Base-by-base conservation (phyloP, 345 rosid species). In the Crucihimalaya himalaica region DNA sequence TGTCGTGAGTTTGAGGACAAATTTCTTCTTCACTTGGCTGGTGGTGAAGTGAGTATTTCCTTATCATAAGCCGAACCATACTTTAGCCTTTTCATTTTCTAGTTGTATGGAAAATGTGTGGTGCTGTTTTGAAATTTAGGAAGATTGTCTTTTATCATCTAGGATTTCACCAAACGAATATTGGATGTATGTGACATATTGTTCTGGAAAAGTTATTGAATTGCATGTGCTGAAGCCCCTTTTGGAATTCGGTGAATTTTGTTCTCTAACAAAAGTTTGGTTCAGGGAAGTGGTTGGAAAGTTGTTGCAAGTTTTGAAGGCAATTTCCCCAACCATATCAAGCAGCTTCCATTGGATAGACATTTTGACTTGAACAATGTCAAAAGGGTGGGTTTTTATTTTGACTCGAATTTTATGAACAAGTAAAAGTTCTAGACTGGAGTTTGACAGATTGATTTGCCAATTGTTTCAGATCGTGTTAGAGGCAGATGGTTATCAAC, bases 1-100 rank as follows among this genome's bases (percentile, higher is more conserved):
- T 94, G 98, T 70, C 98, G 96, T 79, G 97, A 93, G 74, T 93
- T 91, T 80, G 98, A 93, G 79, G 97, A 93, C 80, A 89, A 82
- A 79, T 93, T 93, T 85, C 91, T 93, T 62, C 89, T 59, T 68
- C 97, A 93, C 74, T 84, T 93, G 55, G 82, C 90, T 46, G 82
- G 88, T 76, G 97, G 98, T 71, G 98, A 91, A 79, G 98, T 94
- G 72, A 91, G 94, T 84, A 42, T 50, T 70, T 57, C 55, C 19
- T 42, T 43, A n/a, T n/a, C n/a, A n/a, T n/a, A n/a, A n/a, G n/a
- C n/a, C n/a, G n/a, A n/a, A n/a, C n/a, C 23, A 35, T 50, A 7
- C 25, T 66, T 13, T 57, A 53, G 39, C 58, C 72, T 42, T 54
- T 43, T 64, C n/a, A 55, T 23, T 54, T 19, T 46, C 15, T 43